Evolutionary conservation across 306 rosid species (phyloP).

Genomic region (Purshia tridentata): DNA sequence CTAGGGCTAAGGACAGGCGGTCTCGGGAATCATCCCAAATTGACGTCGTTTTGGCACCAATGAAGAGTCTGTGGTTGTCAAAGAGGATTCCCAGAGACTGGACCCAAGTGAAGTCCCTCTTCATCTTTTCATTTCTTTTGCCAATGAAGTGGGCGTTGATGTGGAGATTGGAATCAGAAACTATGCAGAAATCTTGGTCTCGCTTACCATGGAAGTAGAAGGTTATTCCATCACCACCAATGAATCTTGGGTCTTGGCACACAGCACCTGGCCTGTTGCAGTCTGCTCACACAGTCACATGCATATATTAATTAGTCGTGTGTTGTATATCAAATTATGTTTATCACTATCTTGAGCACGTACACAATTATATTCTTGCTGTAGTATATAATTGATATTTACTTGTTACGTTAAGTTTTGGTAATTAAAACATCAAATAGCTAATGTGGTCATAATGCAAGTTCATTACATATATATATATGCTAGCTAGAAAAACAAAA

Average conservation of each 20-base stretch:
- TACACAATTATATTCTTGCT: too few species aligned
- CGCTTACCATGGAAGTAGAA: constrained; percentile 46
- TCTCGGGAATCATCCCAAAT: constrained; percentile 24
- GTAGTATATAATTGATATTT: too few species aligned
- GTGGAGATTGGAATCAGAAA: constrained; percentile 36
- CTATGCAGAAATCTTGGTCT: constrained; percentile 34
- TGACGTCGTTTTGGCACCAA: constrained; percentile 26
- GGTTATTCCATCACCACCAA: constrained; percentile 62
- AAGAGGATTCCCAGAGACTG: constrained; percentile 37
- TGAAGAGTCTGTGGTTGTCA: constrained; percentile 26
- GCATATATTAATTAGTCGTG: neutral
- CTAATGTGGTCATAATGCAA: too few species aligned
- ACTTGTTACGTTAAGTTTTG: too few species aligned
- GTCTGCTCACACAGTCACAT: neutral
- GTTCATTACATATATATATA: too few species aligned
- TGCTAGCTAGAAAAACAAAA: too few species aligned
- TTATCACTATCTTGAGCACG: too few species aligned
- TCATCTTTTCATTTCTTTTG: constrained; percentile 22
- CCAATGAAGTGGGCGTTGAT: constrained; percentile 40
- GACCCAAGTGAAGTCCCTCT: constrained; percentile 66
- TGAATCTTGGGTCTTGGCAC: constrained; percentile 50
- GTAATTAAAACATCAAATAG: too few species aligned
- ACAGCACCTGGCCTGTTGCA: constrained; percentile 36
- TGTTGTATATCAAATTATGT: neutral
- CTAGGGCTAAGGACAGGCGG: constrained; percentile 22